These are phyloP conservation scores for Mesembryanthemum crystallinum DNA, from an alignment of 148 eudicot genomes.

Conservation along the genomic window DNA sequence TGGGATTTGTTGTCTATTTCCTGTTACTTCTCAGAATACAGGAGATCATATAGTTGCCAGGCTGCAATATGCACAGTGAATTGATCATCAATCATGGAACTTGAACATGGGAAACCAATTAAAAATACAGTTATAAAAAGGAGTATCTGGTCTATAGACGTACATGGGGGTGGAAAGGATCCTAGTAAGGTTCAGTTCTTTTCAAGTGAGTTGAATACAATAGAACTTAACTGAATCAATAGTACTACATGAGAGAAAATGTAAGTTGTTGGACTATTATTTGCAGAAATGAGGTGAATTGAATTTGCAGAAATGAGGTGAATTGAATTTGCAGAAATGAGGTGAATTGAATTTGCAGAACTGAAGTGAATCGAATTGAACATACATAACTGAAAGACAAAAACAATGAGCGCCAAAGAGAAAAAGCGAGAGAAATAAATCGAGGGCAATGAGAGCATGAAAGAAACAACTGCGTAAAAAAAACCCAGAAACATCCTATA, in stretches of 20 bases:
- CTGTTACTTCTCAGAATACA: background rate
- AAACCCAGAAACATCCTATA: background rate
- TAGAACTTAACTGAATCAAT: too few species aligned
- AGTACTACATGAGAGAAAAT: too few species aligned
- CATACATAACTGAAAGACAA: background rate
- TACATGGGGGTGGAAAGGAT: too few species aligned
- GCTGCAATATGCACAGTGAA: background rate
- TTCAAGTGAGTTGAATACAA: too few species aligned
- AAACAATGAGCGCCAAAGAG: too few species aligned
- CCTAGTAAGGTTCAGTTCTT: too few species aligned
- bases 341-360: background rate
- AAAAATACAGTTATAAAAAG: background rate
- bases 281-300: background rate
- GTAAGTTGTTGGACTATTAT: background rate
- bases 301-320: background rate
- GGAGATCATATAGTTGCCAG: background rate
- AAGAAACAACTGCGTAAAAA: background rate
- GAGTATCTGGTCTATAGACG: background rate
- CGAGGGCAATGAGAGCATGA: background rate
- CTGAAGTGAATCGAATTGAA: too few species aligned
- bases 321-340: background rate
- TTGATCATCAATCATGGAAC: background rate
- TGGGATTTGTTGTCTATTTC: background rate
- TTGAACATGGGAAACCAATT: background rate
- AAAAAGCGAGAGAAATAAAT: background rate